A percentile compares a stretch with the other conserved stretches of the same genome.
phyloP scores from a whole-genome alignment of 1,284 basidiomycete species.

The Porphyrellus sp. region DNA sequence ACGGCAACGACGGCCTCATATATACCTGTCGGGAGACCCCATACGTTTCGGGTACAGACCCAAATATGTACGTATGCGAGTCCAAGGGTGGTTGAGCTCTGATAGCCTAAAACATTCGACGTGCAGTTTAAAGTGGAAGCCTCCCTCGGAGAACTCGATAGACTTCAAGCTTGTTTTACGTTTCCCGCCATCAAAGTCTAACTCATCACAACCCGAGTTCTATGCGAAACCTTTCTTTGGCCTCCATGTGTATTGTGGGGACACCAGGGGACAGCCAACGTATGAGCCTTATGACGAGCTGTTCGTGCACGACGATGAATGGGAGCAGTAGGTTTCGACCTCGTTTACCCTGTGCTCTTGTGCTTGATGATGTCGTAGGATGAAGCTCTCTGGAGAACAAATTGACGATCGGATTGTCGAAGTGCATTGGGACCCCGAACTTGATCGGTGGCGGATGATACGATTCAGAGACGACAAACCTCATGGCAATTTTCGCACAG shows the following conservation, averaged over 20 bases:
- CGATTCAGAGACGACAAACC: slow-evolving; percentile 91
- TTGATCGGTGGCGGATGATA: slow-evolving; percentile 81
- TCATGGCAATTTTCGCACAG: slow-evolving; percentile 78
- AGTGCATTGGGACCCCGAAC: slow-evolving; percentile 78
- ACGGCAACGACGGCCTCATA: slow-evolving; percentile 95
- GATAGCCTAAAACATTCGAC: not conserved
- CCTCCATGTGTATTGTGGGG: slow-evolving; percentile 77
- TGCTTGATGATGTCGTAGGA: slow-evolving; percentile 44
- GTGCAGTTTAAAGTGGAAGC: slow-evolving; percentile 96
- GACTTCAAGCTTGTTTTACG: slow-evolving; percentile 94
- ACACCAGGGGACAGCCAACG: slow-evolving; percentile 49
- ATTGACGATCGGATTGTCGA: slow-evolving; percentile 93
- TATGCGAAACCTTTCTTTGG: slow-evolving; percentile 84
- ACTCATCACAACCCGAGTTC: slow-evolving; percentile 70
- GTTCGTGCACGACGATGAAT: slow-evolving; percentile 86
- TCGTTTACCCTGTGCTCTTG: not conserved
- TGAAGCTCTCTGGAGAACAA: slow-evolving; percentile 85
- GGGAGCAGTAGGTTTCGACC: slow-evolving; percentile 75
- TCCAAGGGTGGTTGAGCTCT: slow-evolving; percentile 1
- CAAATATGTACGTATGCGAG: slow-evolving; percentile 84
- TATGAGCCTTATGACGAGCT: slow-evolving; percentile 90
- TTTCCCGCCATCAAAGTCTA: slow-evolving; percentile 69
- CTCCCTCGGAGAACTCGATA: slow-evolving; percentile 95
- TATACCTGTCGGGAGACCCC: slow-evolving; percentile 89
- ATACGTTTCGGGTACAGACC: slow-evolving; percentile 89